These are phyloP conservation scores for carrot (Daucus carota) DNA, from an alignment of 129 eudicot genomes.

Conservation along the genomic window DH1_v3.0 NC_030381.2:45756001-45756500, in stretches of 20 bases:
- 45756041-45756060: background rate
- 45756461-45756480: slow-evolving; percentile 99
- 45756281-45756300: background rate
- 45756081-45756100: background rate
- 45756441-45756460: slow-evolving; percentile 95
- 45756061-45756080: background rate
- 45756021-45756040: background rate
- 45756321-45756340: background rate
- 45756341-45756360: background rate
- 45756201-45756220: background rate
- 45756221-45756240: background rate
- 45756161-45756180: background rate
- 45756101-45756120: background rate
- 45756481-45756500: slow-evolving; percentile 92
- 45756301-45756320: background rate
- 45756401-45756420: slow-evolving; percentile 99
- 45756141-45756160: background rate
- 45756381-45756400: slow-evolving; percentile 48
- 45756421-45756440: slow-evolving; percentile 93
- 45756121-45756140: background rate
- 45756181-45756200: background rate
- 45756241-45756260: background rate
- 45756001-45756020: no score
- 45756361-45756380: background rate
- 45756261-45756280: background rate